Evolutionary conservation across 2,329 filamentous ascomycete species (phyloP), one percentile per base, ranked within the genome.

Genomic region (Emmonsia crescens): DNA sequence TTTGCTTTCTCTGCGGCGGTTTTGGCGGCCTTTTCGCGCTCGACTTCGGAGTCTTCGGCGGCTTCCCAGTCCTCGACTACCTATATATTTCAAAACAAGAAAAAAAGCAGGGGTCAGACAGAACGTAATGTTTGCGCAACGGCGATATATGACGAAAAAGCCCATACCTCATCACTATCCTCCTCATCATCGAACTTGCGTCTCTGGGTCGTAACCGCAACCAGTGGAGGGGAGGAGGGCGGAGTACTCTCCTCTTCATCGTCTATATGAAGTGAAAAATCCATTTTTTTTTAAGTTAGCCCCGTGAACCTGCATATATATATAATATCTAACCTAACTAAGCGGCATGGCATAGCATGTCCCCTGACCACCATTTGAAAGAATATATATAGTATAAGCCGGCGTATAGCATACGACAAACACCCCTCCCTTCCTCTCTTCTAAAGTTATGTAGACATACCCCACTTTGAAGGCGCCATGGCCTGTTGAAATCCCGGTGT

Each of bases 1-100:
- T 95, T 95, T 62, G 89, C 90, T 77, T 96, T 95, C 60, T 85
- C 88, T 72, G 90, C 92, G 5, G 83, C 87, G 58, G 87, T 91
- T 79, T 93, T 94, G 77, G 89, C 89, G 33, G 85, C 89, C 82
- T 97, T 99, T 77, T 96, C 92, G 70, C 91, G 89, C 80, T 99
- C 94, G 69, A 87, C 93, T 71, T 99, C 94, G 64, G 91, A 96
- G 79, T 99, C 94, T 72, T 97, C 94, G 68, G 89, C 92, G 62
- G 90, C 93, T 71, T 97, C 92, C 94, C 94, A 99, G 40, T 90
- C 93, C 64, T 99, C 94, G 72, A 96, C 84, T 62, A 97, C 90
- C 88, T 96, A 66, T 8, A 62, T 52, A 2, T 40, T 46, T 19
- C 51, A 19, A 29, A 51, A 14, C 12, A 56, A 57, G 24, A 9